These are phyloP conservation scores for Saccharomycopsis synnaedendra DNA, from an alignment of 805 yeast genomes.

Conservation along the genomic window DNA sequence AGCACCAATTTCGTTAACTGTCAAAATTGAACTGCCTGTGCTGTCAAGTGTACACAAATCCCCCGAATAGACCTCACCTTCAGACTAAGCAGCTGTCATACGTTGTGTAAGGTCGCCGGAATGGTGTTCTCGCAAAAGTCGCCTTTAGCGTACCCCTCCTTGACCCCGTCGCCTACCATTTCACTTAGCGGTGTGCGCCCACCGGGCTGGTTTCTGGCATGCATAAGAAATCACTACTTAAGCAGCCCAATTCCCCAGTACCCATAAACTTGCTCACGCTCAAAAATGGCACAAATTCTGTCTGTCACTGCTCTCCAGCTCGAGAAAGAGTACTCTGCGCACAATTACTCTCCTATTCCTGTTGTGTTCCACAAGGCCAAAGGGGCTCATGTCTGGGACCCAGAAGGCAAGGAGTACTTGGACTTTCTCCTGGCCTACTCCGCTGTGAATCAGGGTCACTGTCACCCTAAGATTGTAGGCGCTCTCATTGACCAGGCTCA, in stretches of 20 bases:
- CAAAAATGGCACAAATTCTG: constrained; percentile 26
- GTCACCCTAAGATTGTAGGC: constrained; percentile 83
- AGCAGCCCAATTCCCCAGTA: neutral
- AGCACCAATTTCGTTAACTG: too few relatives aligned
- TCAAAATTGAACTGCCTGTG: too few relatives aligned
- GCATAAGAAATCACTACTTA: neutral
- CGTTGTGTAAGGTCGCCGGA: too few relatives aligned
- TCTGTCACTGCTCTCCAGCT: constrained; percentile 53
- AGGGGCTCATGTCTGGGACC: constrained; percentile 97
- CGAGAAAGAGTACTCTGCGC: constrained; percentile 83
- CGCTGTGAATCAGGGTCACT: constrained; percentile 96
- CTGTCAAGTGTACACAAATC: too few relatives aligned
- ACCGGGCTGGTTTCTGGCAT: neutral
- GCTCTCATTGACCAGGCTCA: constrained; percentile 86
- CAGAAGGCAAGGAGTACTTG: constrained; percentile 88
- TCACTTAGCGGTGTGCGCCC: constrained; percentile 12
- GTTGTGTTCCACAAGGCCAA: constrained; percentile 79
- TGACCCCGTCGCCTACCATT: constrained; percentile 7
- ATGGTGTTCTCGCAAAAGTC: too few relatives aligned
- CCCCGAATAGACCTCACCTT: too few relatives aligned
- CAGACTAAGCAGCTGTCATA: too few relatives aligned
- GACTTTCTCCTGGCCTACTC: constrained; percentile 93
- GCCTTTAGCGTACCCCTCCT: too few relatives aligned
- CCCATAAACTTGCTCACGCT: neutral
- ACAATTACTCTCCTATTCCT: constrained; percentile 94